These are phyloP conservation scores for Verticillium alfalfae DNA, from an alignment of 2,329 filamentous ascomycete genomes.

Conservation along the genomic window DNA sequence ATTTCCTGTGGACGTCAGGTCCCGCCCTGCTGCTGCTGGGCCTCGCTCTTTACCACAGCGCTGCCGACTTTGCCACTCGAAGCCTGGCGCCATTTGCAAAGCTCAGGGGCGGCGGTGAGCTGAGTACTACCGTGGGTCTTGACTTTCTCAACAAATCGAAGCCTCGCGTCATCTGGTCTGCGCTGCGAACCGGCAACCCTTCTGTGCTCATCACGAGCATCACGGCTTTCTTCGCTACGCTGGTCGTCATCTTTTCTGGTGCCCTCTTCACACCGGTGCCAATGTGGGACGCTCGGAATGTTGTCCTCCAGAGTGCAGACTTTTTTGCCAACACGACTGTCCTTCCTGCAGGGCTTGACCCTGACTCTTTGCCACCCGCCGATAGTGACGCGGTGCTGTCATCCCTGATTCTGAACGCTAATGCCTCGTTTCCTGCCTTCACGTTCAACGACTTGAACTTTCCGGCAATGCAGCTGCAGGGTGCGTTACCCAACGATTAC, in stretches of 20 bases:
- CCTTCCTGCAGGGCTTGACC: constrained; percentile 11
- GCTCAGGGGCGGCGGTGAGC: constrained; percentile 19
- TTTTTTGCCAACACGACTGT: constrained; percentile 21
- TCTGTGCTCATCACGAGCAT: constrained; percentile 19
- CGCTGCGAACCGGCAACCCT: constrained; percentile 18
- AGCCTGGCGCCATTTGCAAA: constrained; percentile 25
- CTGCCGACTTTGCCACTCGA: constrained; percentile 23
- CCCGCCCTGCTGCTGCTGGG: constrained; percentile 21
- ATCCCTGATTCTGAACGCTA: constrained; percentile 26
- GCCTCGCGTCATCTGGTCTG: constrained; percentile 18
- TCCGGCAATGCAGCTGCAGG: constrained; percentile 8
- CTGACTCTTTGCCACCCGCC: constrained; percentile 16
- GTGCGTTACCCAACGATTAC: neutral
- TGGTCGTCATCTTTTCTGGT: constrained; percentile 23
- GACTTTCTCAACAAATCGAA: constrained; percentile 24
- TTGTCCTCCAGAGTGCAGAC: constrained; percentile 19
- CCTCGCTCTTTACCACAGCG: constrained; percentile 22
- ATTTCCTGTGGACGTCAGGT: constrained; percentile 27
- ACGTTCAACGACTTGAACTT: constrained; percentile 25
- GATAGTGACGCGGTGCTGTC: constrained; percentile 10
- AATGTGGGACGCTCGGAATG: constrained; percentile 12
- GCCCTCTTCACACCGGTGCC: constrained; percentile 24
- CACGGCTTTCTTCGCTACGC: constrained; percentile 18
- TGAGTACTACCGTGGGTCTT: constrained; percentile 20
- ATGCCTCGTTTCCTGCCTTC: constrained; percentile 26